Conservation (phyloP, 495 filamentous ascomycete genomes). For the Sordaria brevicollis region DNA sequence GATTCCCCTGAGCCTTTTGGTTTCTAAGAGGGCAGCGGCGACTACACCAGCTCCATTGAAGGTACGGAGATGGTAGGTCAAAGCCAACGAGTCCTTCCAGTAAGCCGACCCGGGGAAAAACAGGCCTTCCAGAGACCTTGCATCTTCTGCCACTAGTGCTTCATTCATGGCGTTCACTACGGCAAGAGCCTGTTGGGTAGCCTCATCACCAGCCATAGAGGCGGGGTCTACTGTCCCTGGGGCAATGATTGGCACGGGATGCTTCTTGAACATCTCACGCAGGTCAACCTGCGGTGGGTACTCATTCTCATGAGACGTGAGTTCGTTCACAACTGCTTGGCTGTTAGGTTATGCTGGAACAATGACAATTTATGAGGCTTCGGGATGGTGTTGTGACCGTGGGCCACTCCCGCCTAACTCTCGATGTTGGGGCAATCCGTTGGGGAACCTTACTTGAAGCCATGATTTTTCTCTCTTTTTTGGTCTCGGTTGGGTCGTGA, state of each 20-base stretch:
- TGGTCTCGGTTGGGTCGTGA: no score
- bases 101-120: slow-evolving; percentile 15
- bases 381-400: no score
- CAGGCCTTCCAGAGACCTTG: slow-evolving; percentile 5
- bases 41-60: slow-evolving; percentile 7
- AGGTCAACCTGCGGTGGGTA: slow-evolving; percentile 7
- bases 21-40: slow-evolving; percentile 12
- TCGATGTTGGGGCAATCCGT: no score
- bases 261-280: slow-evolving; percentile 7
- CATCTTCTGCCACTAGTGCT: slow-evolving; percentile 9
- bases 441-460: no score
- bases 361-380: no score
- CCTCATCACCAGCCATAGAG: not conserved
- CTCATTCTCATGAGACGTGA: no score
- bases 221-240: slow-evolving; percentile 7
- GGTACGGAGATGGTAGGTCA: slow-evolving; percentile 23
- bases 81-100: slow-evolving; percentile 22
- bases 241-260: slow-evolving; percentile 12
- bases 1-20: slow-evolving; percentile 6
- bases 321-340: no score
- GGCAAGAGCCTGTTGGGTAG: not conserved
- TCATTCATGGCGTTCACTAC: slow-evolving; percentile 7
- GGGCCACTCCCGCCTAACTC: no score
- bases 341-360: no score
- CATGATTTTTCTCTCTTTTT: no score